Base-by-base conservation (phyloP, 495 filamentous ascomycete species). In the Tuber magnatum region DNA sequence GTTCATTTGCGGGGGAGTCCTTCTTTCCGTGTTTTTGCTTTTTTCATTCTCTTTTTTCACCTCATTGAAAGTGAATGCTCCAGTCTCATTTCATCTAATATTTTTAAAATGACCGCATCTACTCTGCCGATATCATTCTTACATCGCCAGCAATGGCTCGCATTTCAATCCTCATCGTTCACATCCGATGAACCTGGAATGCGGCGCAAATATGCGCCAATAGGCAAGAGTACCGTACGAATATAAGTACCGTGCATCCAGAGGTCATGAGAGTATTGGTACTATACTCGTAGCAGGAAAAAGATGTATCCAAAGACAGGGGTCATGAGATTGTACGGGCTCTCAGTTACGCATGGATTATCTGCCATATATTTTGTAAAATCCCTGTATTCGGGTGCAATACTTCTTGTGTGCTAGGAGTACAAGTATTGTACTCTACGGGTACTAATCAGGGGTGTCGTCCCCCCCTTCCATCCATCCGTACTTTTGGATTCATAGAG, bases 101-200 rank as follows among this genome's bases (percentile, higher is more conserved):
- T 65, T 35, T 65, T 65, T 61, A 28, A 56, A 65, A 65, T 65
- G 56, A 32, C 56, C 56, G 32, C 56, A 65, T 65, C 56, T 65
- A 16, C 56, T 65, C 28, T 65, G 24, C 56, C 56, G n/a, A 65
- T 12, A 65, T 65, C 56, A 65, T 65, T 12, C 3, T 65, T 32
- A 35, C 14, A 65, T 18, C 14, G 56, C 56, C 28, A 35, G 14
- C 4, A 32, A 35, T 65, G 56, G 32, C 56, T 65, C 14, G 56
- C 18, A 35, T 65, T 35, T 65, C 14, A 65, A 35, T 61, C 56
- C 14, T 35, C 56, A 65, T 7, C 28, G 16, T 35, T 35, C 28
- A 18, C 56, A 18, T 35, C 56, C 56, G 28, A 65, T 65, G 56
- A 65, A 12, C 28, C 56, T 18, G 32, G 56, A 65, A 65, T 14